Conservation (phyloP, 495 filamentous ascomycete species). For the Neurospora discreta region DNA sequence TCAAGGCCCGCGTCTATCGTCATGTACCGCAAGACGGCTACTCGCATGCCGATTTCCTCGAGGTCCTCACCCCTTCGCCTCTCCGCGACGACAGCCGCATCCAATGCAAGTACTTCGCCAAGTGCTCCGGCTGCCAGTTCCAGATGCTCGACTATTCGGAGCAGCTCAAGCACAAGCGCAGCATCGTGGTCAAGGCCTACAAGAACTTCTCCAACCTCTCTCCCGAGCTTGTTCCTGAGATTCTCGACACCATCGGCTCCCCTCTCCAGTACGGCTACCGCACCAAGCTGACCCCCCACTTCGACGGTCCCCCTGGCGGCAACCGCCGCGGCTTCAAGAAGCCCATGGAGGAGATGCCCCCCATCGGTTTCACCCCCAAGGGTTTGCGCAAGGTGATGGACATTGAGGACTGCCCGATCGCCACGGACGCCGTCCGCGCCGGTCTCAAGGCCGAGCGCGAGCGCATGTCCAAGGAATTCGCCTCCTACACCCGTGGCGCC, state of each 20-base stretch:
- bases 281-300: slow-evolving; percentile 94
- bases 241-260: slow-evolving; percentile 78
- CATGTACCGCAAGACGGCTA: slow-evolving; percentile 51
- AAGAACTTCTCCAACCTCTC: slow-evolving; percentile 76
- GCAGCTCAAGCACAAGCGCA: slow-evolving; percentile 74
- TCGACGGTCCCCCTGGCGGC: slow-evolving; percentile 54
- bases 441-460: slow-evolving; percentile 66
- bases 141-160: slow-evolving; percentile 89
- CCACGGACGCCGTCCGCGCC: slow-evolving; percentile 67
- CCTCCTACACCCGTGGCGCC: slow-evolving; percentile 66
- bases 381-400: slow-evolving; percentile 62
- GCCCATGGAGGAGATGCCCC: slow-evolving; percentile 44
- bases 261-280: slow-evolving; percentile 87
- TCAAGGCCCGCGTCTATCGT: slow-evolving; percentile 65
- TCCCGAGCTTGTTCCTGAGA: slow-evolving; percentile 60
- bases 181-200: slow-evolving; percentile 85
- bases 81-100: slow-evolving; percentile 67
- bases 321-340: slow-evolving; percentile 28
- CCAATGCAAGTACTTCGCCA: slow-evolving; percentile 73
- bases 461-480: slow-evolving; percentile 56
- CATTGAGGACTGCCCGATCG: slow-evolving; percentile 96
- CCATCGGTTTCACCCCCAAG: slow-evolving; percentile 87
- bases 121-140: slow-evolving; percentile 89
- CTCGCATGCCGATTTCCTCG: slow-evolving; percentile 68
- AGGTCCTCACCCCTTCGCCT: slow-evolving; percentile 59